These are phyloP conservation scores for Lasiosphaeria ovina DNA, from an alignment of 495 filamentous ascomycete genomes.

Conservation along the genomic window DNA sequence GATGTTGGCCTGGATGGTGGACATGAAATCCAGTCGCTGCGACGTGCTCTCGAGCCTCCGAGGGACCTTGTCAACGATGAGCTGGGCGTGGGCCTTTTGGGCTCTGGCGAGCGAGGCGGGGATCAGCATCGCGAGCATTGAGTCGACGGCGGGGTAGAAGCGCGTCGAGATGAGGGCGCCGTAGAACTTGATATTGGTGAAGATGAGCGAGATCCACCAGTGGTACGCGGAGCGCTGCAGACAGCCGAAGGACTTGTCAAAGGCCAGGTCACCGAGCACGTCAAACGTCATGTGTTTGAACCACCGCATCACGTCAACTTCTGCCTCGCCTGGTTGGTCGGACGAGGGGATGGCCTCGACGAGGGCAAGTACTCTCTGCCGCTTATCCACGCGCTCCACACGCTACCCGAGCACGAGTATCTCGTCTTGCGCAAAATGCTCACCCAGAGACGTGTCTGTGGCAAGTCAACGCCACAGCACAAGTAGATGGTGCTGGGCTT, in stretches of 20 bases:
- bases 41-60: no score
- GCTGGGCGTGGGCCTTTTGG: not conserved
- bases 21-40: no score
- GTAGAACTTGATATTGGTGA: not conserved
- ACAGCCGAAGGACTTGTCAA: not conserved
- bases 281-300: not conserved
- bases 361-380: constrained; percentile 60
- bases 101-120: not conserved
- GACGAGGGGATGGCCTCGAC: no score
- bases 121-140: not conserved
- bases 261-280: not conserved
- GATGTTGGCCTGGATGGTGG: no score
- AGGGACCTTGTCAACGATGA: not conserved
- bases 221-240: not conserved
- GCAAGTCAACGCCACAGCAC: not conserved
- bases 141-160: not conserved
- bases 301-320: no score
- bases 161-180: not conserved
- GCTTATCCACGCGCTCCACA: constrained; percentile 34
- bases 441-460: not conserved
- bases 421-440: constrained; percentile 1
- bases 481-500: not conserved
- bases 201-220: not conserved
- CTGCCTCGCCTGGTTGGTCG: no score
- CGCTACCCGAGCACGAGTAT: not conserved